A percentile compares a stretch with the other conserved stretches of the same genome.
Evolutionary conservation across 2,329 filamentous ascomycete species (phyloP).

Genomic region (Periglandula ipomoeae): DNA sequence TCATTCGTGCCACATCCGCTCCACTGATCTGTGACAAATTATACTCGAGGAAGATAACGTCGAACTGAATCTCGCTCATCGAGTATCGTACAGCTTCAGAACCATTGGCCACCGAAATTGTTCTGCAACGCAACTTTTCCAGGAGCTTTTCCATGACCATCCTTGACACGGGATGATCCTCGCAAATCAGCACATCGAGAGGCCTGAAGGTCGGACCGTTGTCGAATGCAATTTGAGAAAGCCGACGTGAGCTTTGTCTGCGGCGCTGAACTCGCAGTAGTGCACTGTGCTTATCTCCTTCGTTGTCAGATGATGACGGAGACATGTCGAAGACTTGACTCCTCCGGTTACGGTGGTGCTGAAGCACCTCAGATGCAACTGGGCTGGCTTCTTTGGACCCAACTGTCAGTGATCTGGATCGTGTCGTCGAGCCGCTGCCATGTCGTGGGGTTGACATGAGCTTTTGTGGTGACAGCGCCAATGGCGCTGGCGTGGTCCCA

Average conservation of each 20-base stretch:
- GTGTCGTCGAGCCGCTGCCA: slow-evolving; percentile 50
- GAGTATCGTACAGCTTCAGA: slow-evolving; percentile 89
- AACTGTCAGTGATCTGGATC: slow-evolving; percentile 82
- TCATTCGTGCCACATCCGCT: slow-evolving; percentile 93
- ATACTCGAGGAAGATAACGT: slow-evolving; percentile 97
- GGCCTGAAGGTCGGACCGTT: slow-evolving; percentile 83
- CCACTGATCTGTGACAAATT: slow-evolving; percentile 92
- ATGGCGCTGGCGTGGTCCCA: slow-evolving; percentile 37
- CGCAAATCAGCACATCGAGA: slow-evolving; percentile 89
- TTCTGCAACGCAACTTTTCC: slow-evolving; percentile 90
- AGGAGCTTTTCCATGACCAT: slow-evolving; percentile 98
- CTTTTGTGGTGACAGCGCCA: slow-evolving; percentile 56
- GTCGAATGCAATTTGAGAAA: slow-evolving; percentile 82
- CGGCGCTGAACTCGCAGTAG: slow-evolving; percentile 85
- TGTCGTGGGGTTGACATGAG: slow-evolving; percentile 51
- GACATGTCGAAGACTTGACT: slow-evolving; percentile 96
- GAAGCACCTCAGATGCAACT: slow-evolving; percentile 57
- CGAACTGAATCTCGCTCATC: slow-evolving; percentile 95
- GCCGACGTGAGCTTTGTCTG: slow-evolving; percentile 86
- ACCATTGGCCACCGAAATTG: slow-evolving; percentile 83
- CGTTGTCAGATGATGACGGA: slow-evolving; percentile 94
- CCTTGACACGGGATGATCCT: slow-evolving; percentile 92
- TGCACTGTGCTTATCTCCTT: slow-evolving; percentile 84
- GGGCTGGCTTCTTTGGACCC: slow-evolving; percentile 88
- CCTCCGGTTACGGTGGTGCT: slow-evolving; percentile 77